A percentile compares a stretch with the other conserved stretches of the same genome.
Conservation (phyloP, 2,329 filamentous ascomycete genomes). For the Fusarium verticillioides region DNA sequence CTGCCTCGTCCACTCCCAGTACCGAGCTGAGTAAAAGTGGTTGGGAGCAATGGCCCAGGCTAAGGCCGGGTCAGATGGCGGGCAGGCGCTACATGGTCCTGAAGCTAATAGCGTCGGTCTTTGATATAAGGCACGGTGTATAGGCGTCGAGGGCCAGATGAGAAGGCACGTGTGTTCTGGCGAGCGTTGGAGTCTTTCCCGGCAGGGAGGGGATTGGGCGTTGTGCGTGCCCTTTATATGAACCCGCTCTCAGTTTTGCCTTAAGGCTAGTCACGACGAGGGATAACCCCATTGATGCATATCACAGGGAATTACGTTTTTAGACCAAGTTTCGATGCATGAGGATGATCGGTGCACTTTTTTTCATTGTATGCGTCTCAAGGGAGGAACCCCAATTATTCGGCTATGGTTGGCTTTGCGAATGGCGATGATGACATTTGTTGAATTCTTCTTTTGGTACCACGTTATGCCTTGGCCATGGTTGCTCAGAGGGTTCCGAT, state of each 20-base stretch:
- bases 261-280: constrained; percentile 41
- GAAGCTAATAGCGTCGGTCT: constrained; percentile 44
- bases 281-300: constrained; percentile 51
- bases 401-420: constrained; percentile 42
- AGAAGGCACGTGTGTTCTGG: constrained; percentile 47
- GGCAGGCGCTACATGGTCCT: constrained; percentile 46
- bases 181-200: constrained; percentile 48
- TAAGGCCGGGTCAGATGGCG: constrained; percentile 43
- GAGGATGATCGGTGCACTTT: constrained; percentile 55
- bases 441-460: constrained; percentile 40
- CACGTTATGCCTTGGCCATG: constrained; percentile 41
- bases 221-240: constrained; percentile 44
- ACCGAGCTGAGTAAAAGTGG: constrained; percentile 45
- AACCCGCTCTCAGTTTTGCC: constrained; percentile 45
- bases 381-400: constrained; percentile 42
- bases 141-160: constrained; percentile 36
- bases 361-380: constrained; percentile 54
- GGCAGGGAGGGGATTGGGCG: constrained; percentile 43
- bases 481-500: constrained; percentile 35
- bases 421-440: constrained; percentile 38
- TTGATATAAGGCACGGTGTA: constrained; percentile 37
- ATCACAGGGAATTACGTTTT: constrained; percentile 53
- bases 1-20: constrained; percentile 46
- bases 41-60: constrained; percentile 46
- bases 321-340: constrained; percentile 64